Conservation (phyloP, 164 flowering plant species). For the Magnolia kwangsiensis region DNA sequence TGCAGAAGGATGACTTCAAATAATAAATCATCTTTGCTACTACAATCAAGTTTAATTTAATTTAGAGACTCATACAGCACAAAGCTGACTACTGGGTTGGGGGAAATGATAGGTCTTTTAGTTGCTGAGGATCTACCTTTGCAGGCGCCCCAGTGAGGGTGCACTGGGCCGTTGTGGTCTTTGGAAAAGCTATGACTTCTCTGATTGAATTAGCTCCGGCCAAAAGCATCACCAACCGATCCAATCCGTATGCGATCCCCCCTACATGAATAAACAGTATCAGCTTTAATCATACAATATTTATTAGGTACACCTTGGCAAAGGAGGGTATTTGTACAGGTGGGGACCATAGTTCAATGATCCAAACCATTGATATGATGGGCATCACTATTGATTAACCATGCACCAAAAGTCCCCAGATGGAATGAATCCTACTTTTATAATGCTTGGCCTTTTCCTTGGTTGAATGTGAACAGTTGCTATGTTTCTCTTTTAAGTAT, state of each 20-base stretch:
- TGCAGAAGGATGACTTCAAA: neutral
- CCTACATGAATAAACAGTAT: constrained; percentile 38
- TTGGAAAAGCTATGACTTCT: constrained; percentile 97
- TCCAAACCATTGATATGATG: no score
- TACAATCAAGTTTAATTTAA: neutral
- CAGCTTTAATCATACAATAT: no score
- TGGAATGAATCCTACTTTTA: no score
- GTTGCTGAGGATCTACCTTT: constrained; percentile 82
- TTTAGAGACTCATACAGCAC: neutral
- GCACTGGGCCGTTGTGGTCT: constrained; percentile 90
- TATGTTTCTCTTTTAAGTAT: no score
- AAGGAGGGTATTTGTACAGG: no score
- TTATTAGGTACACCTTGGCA: no score
- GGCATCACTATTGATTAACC: no score
- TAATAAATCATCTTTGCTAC: neutral
- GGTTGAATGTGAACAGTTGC: no score
- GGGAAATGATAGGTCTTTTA: constrained; percentile 55
- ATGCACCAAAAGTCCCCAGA: no score
- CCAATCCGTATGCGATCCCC: constrained; percentile 92
- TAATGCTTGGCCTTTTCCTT: no score
- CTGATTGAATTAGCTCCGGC: constrained; percentile 81
- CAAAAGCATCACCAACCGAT: constrained; percentile 84
- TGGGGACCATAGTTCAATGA: no score
- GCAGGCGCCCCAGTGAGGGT: constrained; percentile 87
- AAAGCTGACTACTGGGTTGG: neutral